Conservation (phyloP, 192 early-diverging fungal species). For the Coemansia sp. region DNA sequence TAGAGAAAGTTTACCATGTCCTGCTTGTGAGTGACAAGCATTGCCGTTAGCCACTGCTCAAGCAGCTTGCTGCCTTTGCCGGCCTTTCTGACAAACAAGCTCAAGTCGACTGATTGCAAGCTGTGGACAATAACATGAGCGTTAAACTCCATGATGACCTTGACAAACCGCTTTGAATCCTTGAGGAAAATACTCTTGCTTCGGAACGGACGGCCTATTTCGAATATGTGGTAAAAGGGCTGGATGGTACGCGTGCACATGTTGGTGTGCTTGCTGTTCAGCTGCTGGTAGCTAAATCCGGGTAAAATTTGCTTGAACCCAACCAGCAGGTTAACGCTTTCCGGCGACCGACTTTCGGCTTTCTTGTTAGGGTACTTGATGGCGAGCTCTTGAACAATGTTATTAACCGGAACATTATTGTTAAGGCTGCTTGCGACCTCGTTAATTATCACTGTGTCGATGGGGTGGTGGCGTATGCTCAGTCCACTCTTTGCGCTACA, state of each 20-base stretch:
- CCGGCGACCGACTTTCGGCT: conserved; percentile 17
- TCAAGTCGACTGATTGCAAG: background rate
- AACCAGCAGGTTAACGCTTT: conserved; percentile 21
- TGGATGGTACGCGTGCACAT: conserved; percentile 43
- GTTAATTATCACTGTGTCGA: conserved; percentile 25
- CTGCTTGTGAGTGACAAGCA: conserved; percentile 28
- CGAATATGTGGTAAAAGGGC: conserved; percentile 24
- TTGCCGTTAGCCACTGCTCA: conserved; percentile 36
- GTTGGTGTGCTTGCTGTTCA: conserved; percentile 49
- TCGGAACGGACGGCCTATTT: conserved; percentile 23
- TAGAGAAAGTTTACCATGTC: conserved; percentile 28
- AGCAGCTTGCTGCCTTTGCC: conserved; percentile 34
- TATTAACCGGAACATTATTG: background rate
- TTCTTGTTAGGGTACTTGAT: conserved; percentile 34
- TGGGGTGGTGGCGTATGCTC: conserved; percentile 17
- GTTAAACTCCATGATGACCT: conserved; percentile 29
- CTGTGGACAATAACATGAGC: background rate
- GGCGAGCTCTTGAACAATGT: conserved; percentile 12
- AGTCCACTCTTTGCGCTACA: conserved; percentile 24
- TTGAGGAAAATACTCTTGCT: conserved; percentile 35
- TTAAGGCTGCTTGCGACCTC: conserved; percentile 14
- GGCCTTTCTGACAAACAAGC: conserved; percentile 11
- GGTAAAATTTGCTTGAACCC: conserved; percentile 20
- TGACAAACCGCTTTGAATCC: conserved; percentile 43
- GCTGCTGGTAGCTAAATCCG: conserved; percentile 29